A percentile compares a stretch with the other conserved stretches of the same genome.
Evolutionary conservation across 176 grass and related monocot genomes (phyloP).

Genomic region (Oryza rufipogon): DNA sequence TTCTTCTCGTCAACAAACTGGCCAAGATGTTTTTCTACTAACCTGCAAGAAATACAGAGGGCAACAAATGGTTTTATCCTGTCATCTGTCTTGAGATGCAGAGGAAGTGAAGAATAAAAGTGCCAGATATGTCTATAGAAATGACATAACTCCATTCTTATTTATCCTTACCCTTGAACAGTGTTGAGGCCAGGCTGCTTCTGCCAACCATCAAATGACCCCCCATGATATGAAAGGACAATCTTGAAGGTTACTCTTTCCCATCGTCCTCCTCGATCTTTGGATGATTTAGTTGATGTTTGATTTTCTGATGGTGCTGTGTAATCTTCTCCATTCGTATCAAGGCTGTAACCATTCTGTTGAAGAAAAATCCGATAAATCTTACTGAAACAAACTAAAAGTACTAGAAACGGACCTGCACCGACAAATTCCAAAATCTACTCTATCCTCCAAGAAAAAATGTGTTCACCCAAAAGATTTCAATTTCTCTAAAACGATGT

Average conservation of each 20-base stretch:
- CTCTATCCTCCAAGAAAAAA: not conserved
- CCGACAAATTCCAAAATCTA: not conserved
- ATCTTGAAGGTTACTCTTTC: conserved; percentile 82
- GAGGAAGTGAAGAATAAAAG: conserved; percentile 24
- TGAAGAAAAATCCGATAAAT: conserved; percentile 8
- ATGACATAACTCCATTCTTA: conserved; percentile 10
- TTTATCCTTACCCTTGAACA: conserved; percentile 85
- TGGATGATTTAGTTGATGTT: conserved; percentile 35
- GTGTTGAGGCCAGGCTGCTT: conserved; percentile 85
- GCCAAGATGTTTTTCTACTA: conserved; percentile 74
- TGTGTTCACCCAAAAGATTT: too few relatives aligned
- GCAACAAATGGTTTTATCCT: not conserved
- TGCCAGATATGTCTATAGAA: not conserved
- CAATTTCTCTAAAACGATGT: not conserved
- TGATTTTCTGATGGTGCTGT: conserved; percentile 22
- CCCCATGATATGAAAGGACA: conserved; percentile 82
- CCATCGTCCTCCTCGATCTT: conserved; percentile 78
- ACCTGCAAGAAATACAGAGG: conserved; percentile 41
- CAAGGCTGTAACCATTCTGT: conserved; percentile 35
- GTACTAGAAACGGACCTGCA: too few relatives aligned
- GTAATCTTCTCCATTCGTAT: conserved; percentile 38
- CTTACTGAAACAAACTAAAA: not conserved
- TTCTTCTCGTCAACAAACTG: conserved; percentile 94
- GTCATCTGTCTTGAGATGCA: not conserved
- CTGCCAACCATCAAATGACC: conserved; percentile 90